phyloP scores from a whole-genome alignment of 768 basidiomycete genomes.

The Pisolithus albus region DNA sequence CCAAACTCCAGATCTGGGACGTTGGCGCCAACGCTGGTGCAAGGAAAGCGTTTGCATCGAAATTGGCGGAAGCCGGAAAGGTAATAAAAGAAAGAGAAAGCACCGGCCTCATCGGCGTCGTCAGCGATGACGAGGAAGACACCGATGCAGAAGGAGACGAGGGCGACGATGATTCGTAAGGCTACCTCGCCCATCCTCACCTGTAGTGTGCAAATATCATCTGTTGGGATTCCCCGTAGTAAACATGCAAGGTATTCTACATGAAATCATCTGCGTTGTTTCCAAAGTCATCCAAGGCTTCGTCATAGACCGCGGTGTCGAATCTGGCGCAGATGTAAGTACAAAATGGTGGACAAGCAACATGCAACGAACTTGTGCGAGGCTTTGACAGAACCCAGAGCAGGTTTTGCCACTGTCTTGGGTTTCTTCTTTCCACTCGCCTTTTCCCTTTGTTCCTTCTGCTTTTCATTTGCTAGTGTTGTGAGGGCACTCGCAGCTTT shows the following conservation, averaged over 20 bases:
- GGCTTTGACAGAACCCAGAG: slow-evolving; percentile 64
- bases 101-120: slow-evolving; percentile 65
- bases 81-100: slow-evolving; percentile 56
- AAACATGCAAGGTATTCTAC: slow-evolving; percentile 42
- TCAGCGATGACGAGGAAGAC: slow-evolving; percentile 64
- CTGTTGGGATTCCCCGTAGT: slow-evolving; percentile 3
- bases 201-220: slow-evolving; percentile 4
- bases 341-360: not conserved
- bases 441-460: slow-evolving; percentile 82
- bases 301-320: slow-evolving; percentile 79
- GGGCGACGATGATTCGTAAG: slow-evolving; percentile 7
- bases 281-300: slow-evolving; percentile 86
- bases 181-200: not conserved
- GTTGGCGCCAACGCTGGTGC: slow-evolving; percentile 77
- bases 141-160: slow-evolving; percentile 40
- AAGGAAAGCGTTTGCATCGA: slow-evolving; percentile 74
- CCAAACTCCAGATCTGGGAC: slow-evolving; percentile 94
- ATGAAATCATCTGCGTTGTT: slow-evolving; percentile 78
- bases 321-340: slow-evolving; percentile 39
- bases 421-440: slow-evolving; percentile 86
- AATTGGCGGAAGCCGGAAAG: slow-evolving; percentile 68
- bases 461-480: slow-evolving; percentile 91
- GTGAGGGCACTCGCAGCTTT: slow-evolving; percentile 83
- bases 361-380: slow-evolving; percentile 46
- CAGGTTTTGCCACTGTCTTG: slow-evolving; percentile 65